These are phyloP conservation scores for Phoma sp. DNA, from an alignment of 2,329 filamentous ascomycete species.

Conservation along the genomic window DNA sequence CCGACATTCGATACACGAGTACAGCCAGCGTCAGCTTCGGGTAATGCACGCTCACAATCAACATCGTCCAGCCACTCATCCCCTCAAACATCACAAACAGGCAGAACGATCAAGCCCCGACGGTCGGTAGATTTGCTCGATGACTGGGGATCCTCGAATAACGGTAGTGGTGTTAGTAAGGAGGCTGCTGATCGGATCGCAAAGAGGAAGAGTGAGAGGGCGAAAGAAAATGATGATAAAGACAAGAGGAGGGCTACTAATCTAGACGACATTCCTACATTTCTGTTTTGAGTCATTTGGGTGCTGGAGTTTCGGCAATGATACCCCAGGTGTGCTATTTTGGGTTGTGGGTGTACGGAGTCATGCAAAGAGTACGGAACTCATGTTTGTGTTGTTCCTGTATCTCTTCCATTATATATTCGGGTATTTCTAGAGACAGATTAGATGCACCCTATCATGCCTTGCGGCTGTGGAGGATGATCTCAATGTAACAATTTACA, in stretches of 20 bases:
- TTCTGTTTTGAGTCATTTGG: constrained; percentile 46
- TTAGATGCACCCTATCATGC: not conserved
- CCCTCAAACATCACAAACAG: not conserved
- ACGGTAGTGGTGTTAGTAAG: constrained; percentile 16
- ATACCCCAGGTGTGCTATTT: not conserved
- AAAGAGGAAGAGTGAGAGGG: constrained; percentile 39
- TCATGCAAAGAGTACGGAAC: not conserved
- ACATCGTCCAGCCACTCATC: constrained; percentile 8
- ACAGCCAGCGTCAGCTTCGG: not conserved
- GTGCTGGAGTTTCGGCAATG: not conserved
- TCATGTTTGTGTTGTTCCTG: not conserved
- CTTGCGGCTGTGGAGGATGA: not conserved
- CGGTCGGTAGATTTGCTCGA: constrained; percentile 18
- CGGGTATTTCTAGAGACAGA: not conserved
- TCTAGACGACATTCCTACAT: constrained; percentile 55
- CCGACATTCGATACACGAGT: not conserved
- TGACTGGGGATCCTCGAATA: constrained; percentile 3
- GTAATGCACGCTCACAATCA: not conserved
- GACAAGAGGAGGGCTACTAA: constrained; percentile 33
- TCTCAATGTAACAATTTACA: not conserved
- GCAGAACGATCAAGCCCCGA: not conserved
- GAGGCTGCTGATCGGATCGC: constrained; percentile 38
- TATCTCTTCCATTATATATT: constrained; percentile 1
- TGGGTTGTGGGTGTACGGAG: not conserved
- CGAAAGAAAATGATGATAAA: constrained; percentile 35